These are phyloP conservation scores for Lachnum nothofagi DNA, from an alignment of 2,329 filamentous ascomycete species.

Conservation along the genomic window DNA sequence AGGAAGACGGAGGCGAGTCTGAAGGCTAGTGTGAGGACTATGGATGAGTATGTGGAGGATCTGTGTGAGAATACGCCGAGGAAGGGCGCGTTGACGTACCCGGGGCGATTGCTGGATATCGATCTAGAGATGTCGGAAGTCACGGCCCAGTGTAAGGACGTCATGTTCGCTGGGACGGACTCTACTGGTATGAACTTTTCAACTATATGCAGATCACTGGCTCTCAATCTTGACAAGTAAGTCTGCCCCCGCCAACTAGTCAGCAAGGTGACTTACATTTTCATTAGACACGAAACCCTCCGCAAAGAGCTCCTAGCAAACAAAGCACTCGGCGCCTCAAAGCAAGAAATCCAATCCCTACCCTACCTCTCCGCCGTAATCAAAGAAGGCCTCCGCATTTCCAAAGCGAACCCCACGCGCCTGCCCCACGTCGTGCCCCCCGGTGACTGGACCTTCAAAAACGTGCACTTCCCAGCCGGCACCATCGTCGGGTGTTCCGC, in stretches of 20 bases:
- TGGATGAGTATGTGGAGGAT: constrained; percentile 40
- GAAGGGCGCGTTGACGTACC: constrained; percentile 41
- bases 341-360: constrained; percentile 33
- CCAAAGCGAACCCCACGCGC: constrained; percentile 47
- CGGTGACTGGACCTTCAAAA: constrained; percentile 24
- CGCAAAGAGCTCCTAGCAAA: constrained; percentile 32
- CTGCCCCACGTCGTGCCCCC: constrained; percentile 44
- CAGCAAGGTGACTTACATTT: background rate
- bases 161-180: constrained; percentile 52
- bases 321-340: constrained; percentile 17
- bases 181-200: constrained; percentile 49
- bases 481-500: constrained; percentile 43
- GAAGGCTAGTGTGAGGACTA: constrained; percentile 32
- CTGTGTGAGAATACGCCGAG: constrained; percentile 34
- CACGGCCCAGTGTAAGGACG: constrained; percentile 48
- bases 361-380: constrained; percentile 46
- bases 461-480: constrained; percentile 37
- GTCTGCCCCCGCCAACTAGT: constrained; percentile 1
- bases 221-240: constrained; percentile 39
- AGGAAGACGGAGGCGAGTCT: constrained; percentile 34
- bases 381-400: constrained; percentile 46
- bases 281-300: constrained; percentile 33
- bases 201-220: constrained; percentile 43
- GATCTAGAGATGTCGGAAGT: constrained; percentile 41
- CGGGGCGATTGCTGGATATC: constrained; percentile 42